Percentiles rank a stretch among this genome's conserved stretches.
These are phyloP conservation scores for Tolypocladium paradoxum DNA, from an alignment of 2,329 filamentous ascomycete species.

Conservation along the genomic window DNA sequence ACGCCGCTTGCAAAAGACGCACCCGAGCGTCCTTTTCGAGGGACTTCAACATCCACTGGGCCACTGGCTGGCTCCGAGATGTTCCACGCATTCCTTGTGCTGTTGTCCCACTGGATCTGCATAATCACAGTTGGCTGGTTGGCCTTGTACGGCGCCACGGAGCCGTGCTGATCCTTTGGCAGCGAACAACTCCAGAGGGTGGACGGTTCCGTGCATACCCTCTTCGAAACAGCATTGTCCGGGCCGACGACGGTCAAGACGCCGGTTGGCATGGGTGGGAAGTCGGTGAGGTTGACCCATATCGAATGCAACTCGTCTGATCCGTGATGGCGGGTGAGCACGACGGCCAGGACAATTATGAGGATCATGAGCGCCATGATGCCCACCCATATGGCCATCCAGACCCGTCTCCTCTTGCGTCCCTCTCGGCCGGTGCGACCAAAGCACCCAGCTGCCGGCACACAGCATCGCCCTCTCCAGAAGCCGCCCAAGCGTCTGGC, in stretches of 20 bases:
- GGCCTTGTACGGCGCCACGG: constrained; percentile 50
- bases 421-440: constrained; percentile 53
- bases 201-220: constrained; percentile 59
- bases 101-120: constrained; percentile 64
- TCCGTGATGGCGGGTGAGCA: constrained; percentile 29
- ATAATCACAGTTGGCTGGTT: constrained; percentile 71
- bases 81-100: constrained; percentile 40
- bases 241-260: constrained; percentile 68
- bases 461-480: constrained; percentile 55
- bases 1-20: constrained; percentile 12
- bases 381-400: constrained; percentile 37
- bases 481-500: constrained; percentile 47
- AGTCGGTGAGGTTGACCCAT: constrained; percentile 80
- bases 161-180: constrained; percentile 64
- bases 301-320: constrained; percentile 25
- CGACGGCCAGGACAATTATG: constrained; percentile 45
- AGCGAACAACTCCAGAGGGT: constrained; percentile 81
- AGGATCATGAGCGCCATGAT: constrained; percentile 46
- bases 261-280: constrained; percentile 78
- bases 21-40: constrained; percentile 14
- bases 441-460: constrained; percentile 54
- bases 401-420: constrained; percentile 51
- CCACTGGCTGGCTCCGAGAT: constrained; percentile 18
- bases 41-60: constrained; percentile 14
- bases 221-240: constrained; percentile 51